Percentiles rank a stretch among this genome's conserved stretches.
These are phyloP conservation scores for Termitomyces sp. DNA, from an alignment of 768 basidiomycete genomes.

Conservation along the genomic window DNA sequence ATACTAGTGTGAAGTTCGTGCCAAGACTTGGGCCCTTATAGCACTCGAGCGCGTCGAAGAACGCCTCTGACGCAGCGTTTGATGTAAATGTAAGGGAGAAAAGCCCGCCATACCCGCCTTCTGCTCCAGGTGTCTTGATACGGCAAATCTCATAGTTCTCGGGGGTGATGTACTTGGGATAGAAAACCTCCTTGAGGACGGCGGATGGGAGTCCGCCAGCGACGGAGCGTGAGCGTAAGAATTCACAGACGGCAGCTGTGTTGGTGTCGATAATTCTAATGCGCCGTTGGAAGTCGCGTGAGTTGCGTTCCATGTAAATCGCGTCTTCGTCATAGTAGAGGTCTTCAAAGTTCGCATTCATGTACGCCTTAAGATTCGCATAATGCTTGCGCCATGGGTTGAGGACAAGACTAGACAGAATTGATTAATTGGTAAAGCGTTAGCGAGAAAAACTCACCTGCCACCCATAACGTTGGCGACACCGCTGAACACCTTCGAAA, in stretches of 20 bases:
- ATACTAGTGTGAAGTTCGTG: constrained; percentile 94
- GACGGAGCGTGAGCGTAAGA: constrained; percentile 59
- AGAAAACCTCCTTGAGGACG: constrained; percentile 81
- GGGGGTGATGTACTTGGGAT: constrained; percentile 79
- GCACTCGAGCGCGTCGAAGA: constrained; percentile 81
- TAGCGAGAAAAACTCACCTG: constrained; percentile 50
- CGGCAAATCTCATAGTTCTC: constrained; percentile 72
- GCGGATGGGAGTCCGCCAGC: constrained; percentile 33
- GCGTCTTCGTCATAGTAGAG: constrained; percentile 88
- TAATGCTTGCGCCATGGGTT: constrained; percentile 80
- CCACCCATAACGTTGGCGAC: constrained; percentile 97
- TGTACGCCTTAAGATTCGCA: constrained; percentile 53
- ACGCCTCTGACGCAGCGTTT: constrained; percentile 61
- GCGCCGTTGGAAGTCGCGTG: constrained; percentile 83
- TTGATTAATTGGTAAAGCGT: background rate
- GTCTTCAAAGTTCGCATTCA: constrained; percentile 71
- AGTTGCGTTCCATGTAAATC: constrained; percentile 97
- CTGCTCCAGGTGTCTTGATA: constrained; percentile 34
- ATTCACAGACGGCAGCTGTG: constrained; percentile 77
- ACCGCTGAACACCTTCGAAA: constrained; percentile 95
- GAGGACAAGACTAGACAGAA: constrained; percentile 65
- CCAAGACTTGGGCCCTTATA: constrained; percentile 91
- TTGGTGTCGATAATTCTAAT: constrained; percentile 77
- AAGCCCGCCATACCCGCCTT: constrained; percentile 77
- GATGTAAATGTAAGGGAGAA: constrained; percentile 86